Evolutionary conservation across 805 yeast genomes (phyloP).

Genomic region (Kodamaea kaohsiungensis): DNA sequence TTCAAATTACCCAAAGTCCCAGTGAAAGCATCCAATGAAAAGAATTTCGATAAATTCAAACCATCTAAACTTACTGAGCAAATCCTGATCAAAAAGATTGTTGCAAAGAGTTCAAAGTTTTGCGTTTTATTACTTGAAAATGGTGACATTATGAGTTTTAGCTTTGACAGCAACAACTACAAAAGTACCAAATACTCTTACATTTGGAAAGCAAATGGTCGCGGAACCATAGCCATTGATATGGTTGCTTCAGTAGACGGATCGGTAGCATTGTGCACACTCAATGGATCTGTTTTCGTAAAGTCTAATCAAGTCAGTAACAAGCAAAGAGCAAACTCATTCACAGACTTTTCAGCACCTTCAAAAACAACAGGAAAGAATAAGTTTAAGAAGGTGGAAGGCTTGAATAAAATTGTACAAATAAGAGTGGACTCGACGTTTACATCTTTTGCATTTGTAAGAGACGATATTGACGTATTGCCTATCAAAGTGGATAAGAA

Average conservation of each 20-base stretch:
- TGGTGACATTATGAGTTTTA: slow-evolving; percentile 56
- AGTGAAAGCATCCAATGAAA: slow-evolving; percentile 36
- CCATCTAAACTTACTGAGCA: slow-evolving; percentile 52
- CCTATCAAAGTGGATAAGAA: slow-evolving; percentile 55
- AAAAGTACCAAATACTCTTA: slow-evolving; percentile 46
- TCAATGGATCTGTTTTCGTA: slow-evolving; percentile 66
- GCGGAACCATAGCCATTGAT: slow-evolving; percentile 60
- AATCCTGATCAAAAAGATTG: slow-evolving; percentile 31
- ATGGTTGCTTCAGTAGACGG: slow-evolving; percentile 71
- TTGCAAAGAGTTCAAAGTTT: slow-evolving; percentile 39
- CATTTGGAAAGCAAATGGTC: slow-evolving; percentile 65
- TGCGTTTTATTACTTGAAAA: slow-evolving; percentile 54
- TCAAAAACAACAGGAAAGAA: slow-evolving; percentile 25
- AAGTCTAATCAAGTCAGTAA: slow-evolving; percentile 23
- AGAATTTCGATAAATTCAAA: slow-evolving; percentile 53
- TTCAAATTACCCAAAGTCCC: slow-evolving; percentile 46
- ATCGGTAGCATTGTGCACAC: slow-evolving; percentile 64
- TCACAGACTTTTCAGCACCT: slow-evolving; percentile 33
- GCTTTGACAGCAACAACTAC: slow-evolving; percentile 21
- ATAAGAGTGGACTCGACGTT: slow-evolving; percentile 70
- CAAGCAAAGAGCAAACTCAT: slow-evolving; percentile 30
- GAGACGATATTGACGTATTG: slow-evolving; percentile 60
- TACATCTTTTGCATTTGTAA: slow-evolving; percentile 64
- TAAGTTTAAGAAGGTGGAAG: slow-evolving; percentile 57
- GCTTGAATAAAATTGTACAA: slow-evolving; percentile 55